Percentiles rank a stretch among this genome's conserved stretches.
phyloP scores from a whole-genome alignment of 2,329 filamentous ascomycete genomes.

The Apiospora saccharicola region DNA sequence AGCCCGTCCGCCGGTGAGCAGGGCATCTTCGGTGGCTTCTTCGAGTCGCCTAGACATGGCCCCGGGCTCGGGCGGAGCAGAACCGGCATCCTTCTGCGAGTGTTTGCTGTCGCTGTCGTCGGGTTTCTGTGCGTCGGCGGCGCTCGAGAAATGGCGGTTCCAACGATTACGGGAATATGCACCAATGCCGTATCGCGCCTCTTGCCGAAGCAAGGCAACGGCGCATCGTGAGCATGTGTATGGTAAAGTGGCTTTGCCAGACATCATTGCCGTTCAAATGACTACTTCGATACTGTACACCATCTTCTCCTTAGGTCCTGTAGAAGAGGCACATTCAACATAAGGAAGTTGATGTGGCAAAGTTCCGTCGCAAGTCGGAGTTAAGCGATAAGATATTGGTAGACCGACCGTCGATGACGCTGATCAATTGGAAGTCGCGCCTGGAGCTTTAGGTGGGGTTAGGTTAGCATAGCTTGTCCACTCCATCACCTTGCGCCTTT shows the following conservation, averaged over 20 bases:
- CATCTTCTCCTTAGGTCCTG: neutral
- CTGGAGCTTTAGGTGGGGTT: constrained; percentile 8
- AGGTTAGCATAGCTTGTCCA: neutral
- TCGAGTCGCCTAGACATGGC: constrained; percentile 65
- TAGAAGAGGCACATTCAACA: neutral
- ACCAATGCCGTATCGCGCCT: constrained; percentile 1
- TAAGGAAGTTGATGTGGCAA: constrained; percentile 3
- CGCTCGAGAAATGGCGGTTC: neutral
- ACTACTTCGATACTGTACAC: neutral
- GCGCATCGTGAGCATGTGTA: constrained; percentile 14
- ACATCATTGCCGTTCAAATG: neutral
- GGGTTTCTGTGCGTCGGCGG: constrained; percentile 3
- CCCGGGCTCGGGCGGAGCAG: constrained; percentile 40
- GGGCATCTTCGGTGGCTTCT: constrained; percentile 69
- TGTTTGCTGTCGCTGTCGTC: neutral
- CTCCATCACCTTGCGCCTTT: neutral
- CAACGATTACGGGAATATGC: neutral
- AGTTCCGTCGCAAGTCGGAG: neutral
- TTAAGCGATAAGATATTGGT: constrained; percentile 15
- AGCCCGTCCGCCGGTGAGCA: constrained; percentile 64
- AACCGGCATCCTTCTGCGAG: neutral
- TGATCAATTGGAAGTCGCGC: constrained; percentile 2
- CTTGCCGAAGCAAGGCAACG: constrained; percentile 10
- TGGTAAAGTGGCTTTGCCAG: neutral
- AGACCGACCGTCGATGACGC: neutral